phyloP scores from a whole-genome alignment of 2,329 filamentous ascomycete species.

The Truncatella angustata region DNA sequence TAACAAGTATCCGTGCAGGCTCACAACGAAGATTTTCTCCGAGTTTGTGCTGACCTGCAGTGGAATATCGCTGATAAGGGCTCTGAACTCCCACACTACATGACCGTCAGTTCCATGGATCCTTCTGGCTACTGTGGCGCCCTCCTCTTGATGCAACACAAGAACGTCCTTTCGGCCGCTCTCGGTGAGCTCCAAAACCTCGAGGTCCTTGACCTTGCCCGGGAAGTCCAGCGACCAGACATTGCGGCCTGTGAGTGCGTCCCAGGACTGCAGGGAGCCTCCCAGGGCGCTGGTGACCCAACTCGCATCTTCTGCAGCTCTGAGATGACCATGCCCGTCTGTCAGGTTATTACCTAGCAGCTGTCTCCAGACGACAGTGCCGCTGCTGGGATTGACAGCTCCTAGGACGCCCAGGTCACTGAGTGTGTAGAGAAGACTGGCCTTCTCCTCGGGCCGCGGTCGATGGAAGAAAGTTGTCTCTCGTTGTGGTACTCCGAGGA shows the following conservation, averaged over 20 bases:
- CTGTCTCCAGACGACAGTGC: slow-evolving; percentile 84
- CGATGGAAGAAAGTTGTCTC: slow-evolving; percentile 94
- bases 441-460: slow-evolving; percentile 76
- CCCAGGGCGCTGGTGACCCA: slow-evolving; percentile 74
- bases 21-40: slow-evolving; percentile 72
- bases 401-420: slow-evolving; percentile 82
- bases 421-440: slow-evolving; percentile 86
- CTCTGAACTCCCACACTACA: slow-evolving; percentile 75
- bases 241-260: slow-evolving; percentile 75
- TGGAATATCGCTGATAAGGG: slow-evolving; percentile 66
- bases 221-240: slow-evolving; percentile 68
- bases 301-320: slow-evolving; percentile 76
- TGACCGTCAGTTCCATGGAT: slow-evolving; percentile 71
- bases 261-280: slow-evolving; percentile 73
- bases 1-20: slow-evolving; percentile 66
- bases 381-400: slow-evolving; percentile 85
- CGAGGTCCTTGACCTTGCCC: slow-evolving; percentile 65
- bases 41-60: slow-evolving; percentile 73
- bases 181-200: slow-evolving; percentile 72
- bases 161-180: slow-evolving; percentile 65
- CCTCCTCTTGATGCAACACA: slow-evolving; percentile 61
- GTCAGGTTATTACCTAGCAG: slow-evolving; percentile 54
- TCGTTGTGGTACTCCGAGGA: slow-evolving; percentile 78
- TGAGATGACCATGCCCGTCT: slow-evolving; percentile 52
- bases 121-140: slow-evolving; percentile 61